Base-by-base conservation (phyloP, 805 yeast species). In the Kuraishia piskuri region DNA sequence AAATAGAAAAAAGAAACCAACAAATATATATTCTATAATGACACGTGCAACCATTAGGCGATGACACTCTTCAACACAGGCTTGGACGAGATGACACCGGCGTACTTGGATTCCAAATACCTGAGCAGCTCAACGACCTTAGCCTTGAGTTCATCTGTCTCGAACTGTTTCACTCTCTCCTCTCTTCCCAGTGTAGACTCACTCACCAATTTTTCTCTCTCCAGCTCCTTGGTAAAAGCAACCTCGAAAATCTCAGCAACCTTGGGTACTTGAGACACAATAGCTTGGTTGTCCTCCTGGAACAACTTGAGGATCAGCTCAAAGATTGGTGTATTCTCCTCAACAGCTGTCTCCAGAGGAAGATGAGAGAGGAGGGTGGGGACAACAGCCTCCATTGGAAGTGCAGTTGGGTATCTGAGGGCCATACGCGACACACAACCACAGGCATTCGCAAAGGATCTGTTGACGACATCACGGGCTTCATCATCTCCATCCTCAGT, bases 391-490 rank as follows among this genome's bases (percentile, higher is more conserved):
- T 78, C 82, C 59, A 90, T 70, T 56, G 97, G 97, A 60, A 91
- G 83, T 40, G 86, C 78, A 44, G 70, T 72, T 62, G 81, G 83
- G 67, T 87, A 79, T 66, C 86, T 84, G 68, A 88, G 73, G 14
- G 88, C 80, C 88, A 94, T 78, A 71, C 99, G 83, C 19, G 96
- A 91, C 54, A 91, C 96, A 79, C 98, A 94, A 48, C 99, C 99
- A 69, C 94, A 86, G 3, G 96, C 96, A 69, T 94, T 94, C 56
- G 98, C 97, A 60, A 81, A 82, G 5, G 95, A 83, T 73, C 96
- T 80, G 71, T 85, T 84, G 61, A 88, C 80, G 56, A 82, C 86
- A 59, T 90, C 96, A 63, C 79, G 79, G 36, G 88, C 77, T 68
- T 87, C 92, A 59, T 86, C 95, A 62, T 84, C 90, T 57, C 82